Conservation (phyloP, 768 basidiomycete genomes). For the Tephrocybe rancida region DNA sequence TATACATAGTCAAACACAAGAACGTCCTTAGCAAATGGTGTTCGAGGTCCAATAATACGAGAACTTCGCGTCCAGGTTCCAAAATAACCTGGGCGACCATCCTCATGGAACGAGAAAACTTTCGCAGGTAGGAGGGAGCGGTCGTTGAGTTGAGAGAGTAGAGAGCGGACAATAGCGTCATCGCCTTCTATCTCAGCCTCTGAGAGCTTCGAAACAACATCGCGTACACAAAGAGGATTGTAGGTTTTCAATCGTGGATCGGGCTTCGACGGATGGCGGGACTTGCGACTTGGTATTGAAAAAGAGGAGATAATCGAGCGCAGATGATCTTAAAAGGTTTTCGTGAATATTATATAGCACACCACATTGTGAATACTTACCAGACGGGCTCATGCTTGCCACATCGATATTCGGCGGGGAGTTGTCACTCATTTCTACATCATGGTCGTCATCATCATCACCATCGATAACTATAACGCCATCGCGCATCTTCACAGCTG, state of each 20-base stretch:
- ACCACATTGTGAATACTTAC: constrained; percentile 28
- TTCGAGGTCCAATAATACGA: constrained; percentile 75
- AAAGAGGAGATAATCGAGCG: constrained; percentile 36
- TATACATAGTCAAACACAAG: constrained; percentile 85
- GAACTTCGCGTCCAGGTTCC: constrained; percentile 94
- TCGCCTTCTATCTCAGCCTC: constrained; percentile 83
- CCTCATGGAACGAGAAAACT: constrained; percentile 80
- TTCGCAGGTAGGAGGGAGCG: constrained; percentile 72
- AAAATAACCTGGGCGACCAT: constrained; percentile 89
- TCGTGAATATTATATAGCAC: constrained; percentile 5
- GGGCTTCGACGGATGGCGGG: constrained; percentile 17
- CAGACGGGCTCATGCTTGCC: constrained; percentile 36
- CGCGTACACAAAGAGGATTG: constrained; percentile 38
- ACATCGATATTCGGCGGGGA: constrained; percentile 26
- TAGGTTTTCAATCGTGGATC: constrained; percentile 36
- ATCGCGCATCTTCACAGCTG: constrained; percentile 24
- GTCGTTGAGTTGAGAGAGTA: constrained; percentile 63
- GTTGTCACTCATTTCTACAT: constrained; percentile 27
- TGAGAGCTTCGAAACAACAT: constrained; percentile 62
- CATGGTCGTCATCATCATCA: constrained; percentile 14
- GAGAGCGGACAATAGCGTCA: constrained; percentile 62
- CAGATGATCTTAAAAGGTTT: constrained; percentile 37
- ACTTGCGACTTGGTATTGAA: constrained; percentile 25
- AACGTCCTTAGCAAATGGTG: constrained; percentile 80
- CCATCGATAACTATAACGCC: constrained; percentile 65